phyloP scores from a whole-genome alignment of 129 eudicot genomes.

The Flaveria sonorensis region DNA sequence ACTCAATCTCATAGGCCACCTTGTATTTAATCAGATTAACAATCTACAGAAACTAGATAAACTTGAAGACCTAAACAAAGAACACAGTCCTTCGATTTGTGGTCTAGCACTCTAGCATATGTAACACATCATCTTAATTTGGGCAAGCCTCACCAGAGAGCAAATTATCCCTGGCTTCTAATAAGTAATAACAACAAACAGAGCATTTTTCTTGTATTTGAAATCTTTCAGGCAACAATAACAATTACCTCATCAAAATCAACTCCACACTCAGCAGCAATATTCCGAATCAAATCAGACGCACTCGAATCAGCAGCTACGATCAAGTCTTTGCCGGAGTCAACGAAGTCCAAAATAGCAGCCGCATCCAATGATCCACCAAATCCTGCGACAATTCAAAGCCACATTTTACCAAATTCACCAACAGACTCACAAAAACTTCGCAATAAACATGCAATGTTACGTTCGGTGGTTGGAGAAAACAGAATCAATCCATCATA shows the following conservation, averaged over 20 bases:
- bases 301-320: slow-evolving; percentile 81
- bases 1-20: slow-evolving; percentile 18
- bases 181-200: too few relatives aligned
- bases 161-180: too few relatives aligned
- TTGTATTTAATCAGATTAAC: not conserved
- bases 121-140: too few relatives aligned
- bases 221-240: not conserved
- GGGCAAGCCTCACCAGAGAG: too few relatives aligned
- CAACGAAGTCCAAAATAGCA: slow-evolving; percentile 73
- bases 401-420: slow-evolving; percentile 33
- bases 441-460: slow-evolving; percentile 18
- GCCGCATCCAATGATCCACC: slow-evolving; percentile 75
- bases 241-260: slow-evolving; percentile 75
- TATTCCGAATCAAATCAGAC: slow-evolving; percentile 84
- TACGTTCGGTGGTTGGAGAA: slow-evolving; percentile 65
- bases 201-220: too few relatives aligned
- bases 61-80: not conserved
- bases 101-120: too few relatives aligned
- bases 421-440: not conserved
- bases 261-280: slow-evolving; percentile 86
- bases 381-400: slow-evolving; percentile 48
- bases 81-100: too few relatives aligned
- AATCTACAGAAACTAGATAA: not conserved
- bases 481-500: slow-evolving; percentile 80
- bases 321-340: slow-evolving; percentile 85